Evolutionary conservation across 2,329 filamentous ascomycete species (phyloP), one percentile per base, ranked within the genome.

Genomic region (Diaporthe ampelina): DNA sequence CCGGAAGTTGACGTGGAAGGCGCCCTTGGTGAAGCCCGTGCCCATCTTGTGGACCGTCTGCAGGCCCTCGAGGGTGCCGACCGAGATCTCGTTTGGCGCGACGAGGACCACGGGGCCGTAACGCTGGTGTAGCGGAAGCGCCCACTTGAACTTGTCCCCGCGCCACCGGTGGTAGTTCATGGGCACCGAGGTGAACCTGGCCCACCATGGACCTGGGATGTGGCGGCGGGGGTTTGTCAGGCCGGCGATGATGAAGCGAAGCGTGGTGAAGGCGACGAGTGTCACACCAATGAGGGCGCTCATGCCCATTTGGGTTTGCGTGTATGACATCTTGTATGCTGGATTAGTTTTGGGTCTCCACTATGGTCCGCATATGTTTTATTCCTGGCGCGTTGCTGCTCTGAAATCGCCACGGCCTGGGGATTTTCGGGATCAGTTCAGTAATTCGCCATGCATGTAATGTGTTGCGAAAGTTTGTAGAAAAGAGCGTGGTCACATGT

Each of bases 1-100:
- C 24, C 70, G 70, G 24, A 77, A 70, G 50, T 69, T 69, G 26
- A 76, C 76, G 72, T 78, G 75, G 58, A 77, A 75, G n/a, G 70
- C 35, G 26, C 76, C 72, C 73, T 78, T 78, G 45, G 50, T 26
- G 59, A 78, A 78, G 5, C 73, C 72, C 9, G 69, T 70, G 24
- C 76, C 73, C 63, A 76, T 75, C 50, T 24, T 58, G 61, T 73
- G 71, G 4, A 73, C 40, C 35, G 35, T 48, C 50, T 73, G 71
- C 58, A 67, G 56, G 61, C 58, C 71, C n/a, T 73, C 71, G 6
- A 69, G 71, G 59, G 52, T 56, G 21, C 59, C 58, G 26, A 73
- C 52, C 11, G 71, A 67, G 59, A 73, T 50, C 71, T 73, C 71
- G 61, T 69, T 68, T 21, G 71, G 71, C 71, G 71, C 71, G 61